These are phyloP conservation scores for Phlyctochytrium arcticum DNA, from an alignment of 192 early-diverging fungal species.

Conservation along the genomic window DNA sequence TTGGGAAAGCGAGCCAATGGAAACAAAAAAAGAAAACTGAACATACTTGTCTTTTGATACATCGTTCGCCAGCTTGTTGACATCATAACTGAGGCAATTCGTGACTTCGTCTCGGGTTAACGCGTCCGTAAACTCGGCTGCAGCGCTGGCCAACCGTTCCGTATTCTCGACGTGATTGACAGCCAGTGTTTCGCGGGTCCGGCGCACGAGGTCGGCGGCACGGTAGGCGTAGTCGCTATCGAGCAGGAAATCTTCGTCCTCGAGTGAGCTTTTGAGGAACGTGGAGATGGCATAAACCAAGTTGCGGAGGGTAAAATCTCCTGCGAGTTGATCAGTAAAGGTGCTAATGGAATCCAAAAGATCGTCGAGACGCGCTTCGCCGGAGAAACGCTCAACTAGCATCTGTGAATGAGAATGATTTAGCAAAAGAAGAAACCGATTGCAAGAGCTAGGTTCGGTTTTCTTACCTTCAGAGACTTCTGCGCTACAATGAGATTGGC, in stretches of 20 bases:
- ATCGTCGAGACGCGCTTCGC: constrained; percentile 4
- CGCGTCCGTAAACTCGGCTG: not conserved
- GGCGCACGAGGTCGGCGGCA: constrained; percentile 20
- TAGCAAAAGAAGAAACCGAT: not conserved
- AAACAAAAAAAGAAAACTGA: not conserved
- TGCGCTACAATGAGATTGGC: constrained; percentile 20
- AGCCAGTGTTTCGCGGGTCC: constrained; percentile 13
- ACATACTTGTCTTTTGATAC: constrained; percentile 26
- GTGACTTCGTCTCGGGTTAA: constrained; percentile 24
- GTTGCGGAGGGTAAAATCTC: constrained; percentile 12
- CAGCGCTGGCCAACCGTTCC: constrained; percentile 1
- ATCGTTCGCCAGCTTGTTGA: constrained; percentile 8
- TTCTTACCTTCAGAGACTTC: constrained; percentile 27
- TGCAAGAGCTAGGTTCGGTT: not conserved
- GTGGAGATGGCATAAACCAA: constrained; percentile 6
- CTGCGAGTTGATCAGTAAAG: constrained; percentile 13
- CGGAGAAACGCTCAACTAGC: constrained; percentile 18
- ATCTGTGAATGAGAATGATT: constrained; percentile 2
- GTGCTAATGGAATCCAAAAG: constrained; percentile 9
- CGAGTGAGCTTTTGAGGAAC: constrained; percentile 17
- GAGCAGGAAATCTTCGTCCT: constrained; percentile 22
- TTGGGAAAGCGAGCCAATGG: not conserved
- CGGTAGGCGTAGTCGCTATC: constrained; percentile 24
- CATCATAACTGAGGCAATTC: constrained; percentile 14
- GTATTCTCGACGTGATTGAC: constrained; percentile 24